Conservation (phyloP, 179 eudicot genomes). For the Beta macrorhiza region DNA sequence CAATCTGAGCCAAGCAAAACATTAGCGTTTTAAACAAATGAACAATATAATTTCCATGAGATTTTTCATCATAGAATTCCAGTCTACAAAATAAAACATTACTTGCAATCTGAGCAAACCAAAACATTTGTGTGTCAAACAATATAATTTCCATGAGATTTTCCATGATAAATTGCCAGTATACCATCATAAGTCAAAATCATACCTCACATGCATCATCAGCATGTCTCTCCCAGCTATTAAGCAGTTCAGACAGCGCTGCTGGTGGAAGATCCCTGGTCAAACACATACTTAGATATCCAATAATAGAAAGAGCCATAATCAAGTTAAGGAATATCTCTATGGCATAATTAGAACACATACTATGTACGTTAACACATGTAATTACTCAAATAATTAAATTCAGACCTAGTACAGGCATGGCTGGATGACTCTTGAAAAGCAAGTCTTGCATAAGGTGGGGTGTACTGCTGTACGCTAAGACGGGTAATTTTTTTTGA, state of each 20-base stretch:
- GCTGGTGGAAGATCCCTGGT: slow-evolving; percentile 66
- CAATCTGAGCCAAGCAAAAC: too few relatives aligned
- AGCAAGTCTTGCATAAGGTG: not conserved
- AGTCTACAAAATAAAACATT: not conserved
- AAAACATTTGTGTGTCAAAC: not conserved
- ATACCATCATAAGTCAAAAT: slow-evolving; percentile 6
- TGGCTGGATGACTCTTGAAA: not conserved
- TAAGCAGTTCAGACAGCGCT: slow-evolving; percentile 53
- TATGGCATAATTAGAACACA: not conserved
- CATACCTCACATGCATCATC: slow-evolving; percentile 62
- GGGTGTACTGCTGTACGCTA: not conserved
- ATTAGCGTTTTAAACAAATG: too few relatives aligned
- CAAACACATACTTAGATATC: slow-evolving; percentile 16
- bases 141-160: not conserved
- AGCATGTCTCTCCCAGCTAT: slow-evolving; percentile 59
- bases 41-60: too few relatives aligned
- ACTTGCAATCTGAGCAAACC: too few relatives aligned
- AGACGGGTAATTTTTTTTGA: not conserved
- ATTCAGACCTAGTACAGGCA: not conserved
- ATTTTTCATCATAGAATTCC: too few relatives aligned
- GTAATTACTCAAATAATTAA: not conserved
- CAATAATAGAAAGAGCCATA: not conserved
- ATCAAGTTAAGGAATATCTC: not conserved
- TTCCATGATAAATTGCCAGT: slow-evolving; percentile 12
- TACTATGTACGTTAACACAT: not conserved